A percentile compares a stretch with the other conserved stretches of the same genome.
Conservation (phyloP, 75 land plant species). For the Picea sitchensis region DNA sequence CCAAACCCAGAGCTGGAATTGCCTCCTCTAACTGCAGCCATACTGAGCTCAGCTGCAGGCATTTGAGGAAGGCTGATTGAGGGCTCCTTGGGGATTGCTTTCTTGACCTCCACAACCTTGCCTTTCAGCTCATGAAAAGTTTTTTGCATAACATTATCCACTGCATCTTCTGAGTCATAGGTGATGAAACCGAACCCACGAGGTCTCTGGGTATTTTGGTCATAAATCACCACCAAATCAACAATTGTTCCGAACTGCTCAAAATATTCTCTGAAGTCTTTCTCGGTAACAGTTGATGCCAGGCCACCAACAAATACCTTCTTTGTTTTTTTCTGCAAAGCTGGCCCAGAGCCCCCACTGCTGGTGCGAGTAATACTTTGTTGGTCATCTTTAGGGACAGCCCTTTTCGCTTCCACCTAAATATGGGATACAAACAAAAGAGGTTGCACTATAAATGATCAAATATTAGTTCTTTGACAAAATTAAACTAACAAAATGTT, state of each 20-base stretch:
- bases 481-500: neutral
- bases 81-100: slow-evolving; percentile 87
- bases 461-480: neutral
- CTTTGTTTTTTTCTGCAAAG: slow-evolving; percentile 20
- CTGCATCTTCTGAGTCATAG: slow-evolving; percentile 93
- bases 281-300: slow-evolving; percentile 49
- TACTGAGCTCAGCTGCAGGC: slow-evolving; percentile 24
- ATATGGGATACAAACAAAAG: neutral
- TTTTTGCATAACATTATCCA: slow-evolving; percentile 76
- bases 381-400: slow-evolving; percentile 59
- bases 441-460: neutral
- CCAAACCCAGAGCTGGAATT: slow-evolving; percentile 46
- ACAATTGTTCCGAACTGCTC: slow-evolving; percentile 54
- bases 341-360: slow-evolving; percentile 19
- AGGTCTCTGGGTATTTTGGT: slow-evolving; percentile 57
- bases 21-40: slow-evolving; percentile 32
- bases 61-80: slow-evolving; percentile 48
- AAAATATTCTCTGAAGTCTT: slow-evolving; percentile 56
- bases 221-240: slow-evolving; percentile 61
- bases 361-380: too few relatives aligned
- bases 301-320: slow-evolving; percentile 60
- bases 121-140: slow-evolving; percentile 98
- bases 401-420: slow-evolving; percentile 59
- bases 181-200: slow-evolving; percentile 72
- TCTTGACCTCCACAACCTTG: slow-evolving; percentile 96